These are phyloP conservation scores for Panaeolus cyanescens DNA, from an alignment of 768 basidiomycete species.

Conservation along the genomic window DNA sequence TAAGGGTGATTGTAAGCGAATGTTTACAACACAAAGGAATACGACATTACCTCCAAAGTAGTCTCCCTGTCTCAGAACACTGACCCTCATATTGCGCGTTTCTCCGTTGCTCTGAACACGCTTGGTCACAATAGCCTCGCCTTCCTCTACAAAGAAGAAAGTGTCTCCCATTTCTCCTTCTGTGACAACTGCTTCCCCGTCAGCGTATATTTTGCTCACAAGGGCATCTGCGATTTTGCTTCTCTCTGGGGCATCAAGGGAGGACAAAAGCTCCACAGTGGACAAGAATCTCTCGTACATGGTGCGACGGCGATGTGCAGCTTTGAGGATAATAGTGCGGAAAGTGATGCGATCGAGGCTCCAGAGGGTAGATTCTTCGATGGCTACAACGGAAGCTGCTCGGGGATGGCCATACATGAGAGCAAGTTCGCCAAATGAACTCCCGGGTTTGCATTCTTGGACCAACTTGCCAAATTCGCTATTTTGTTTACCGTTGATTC, in stretches of 20 bases:
- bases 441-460: slow-evolving; percentile 80
- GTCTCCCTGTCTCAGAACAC: slow-evolving; percentile 83
- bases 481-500: slow-evolving; percentile 66
- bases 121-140: slow-evolving; percentile 87
- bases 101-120: slow-evolving; percentile 57
- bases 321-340: slow-evolving; percentile 95
- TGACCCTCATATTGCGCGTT: slow-evolving; percentile 68
- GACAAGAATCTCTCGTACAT: slow-evolving; percentile 97
- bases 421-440: slow-evolving; percentile 94
- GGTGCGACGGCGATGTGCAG: slow-evolving; percentile 85
- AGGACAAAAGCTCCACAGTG: slow-evolving; percentile 85
- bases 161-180: slow-evolving; percentile 97
- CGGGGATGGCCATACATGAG: slow-evolving; percentile 98
- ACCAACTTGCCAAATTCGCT: slow-evolving; percentile 80
- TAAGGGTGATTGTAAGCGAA: too few relatives aligned
- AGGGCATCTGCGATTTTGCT: slow-evolving; percentile 98
- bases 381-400: slow-evolving; percentile 89
- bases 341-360: slow-evolving; percentile 97
- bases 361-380: slow-evolving; percentile 86
- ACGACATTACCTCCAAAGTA: slow-evolving; percentile 89
- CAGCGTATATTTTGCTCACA: slow-evolving; percentile 75
- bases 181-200: slow-evolving; percentile 85
- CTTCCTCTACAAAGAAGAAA: slow-evolving; percentile 97
- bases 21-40: slow-evolving; percentile 6
- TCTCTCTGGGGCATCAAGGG: slow-evolving; percentile 83